Evolutionary conservation across 192 early-diverging fungal species (phyloP).

Genomic region (Coemansia sp.): DNA sequence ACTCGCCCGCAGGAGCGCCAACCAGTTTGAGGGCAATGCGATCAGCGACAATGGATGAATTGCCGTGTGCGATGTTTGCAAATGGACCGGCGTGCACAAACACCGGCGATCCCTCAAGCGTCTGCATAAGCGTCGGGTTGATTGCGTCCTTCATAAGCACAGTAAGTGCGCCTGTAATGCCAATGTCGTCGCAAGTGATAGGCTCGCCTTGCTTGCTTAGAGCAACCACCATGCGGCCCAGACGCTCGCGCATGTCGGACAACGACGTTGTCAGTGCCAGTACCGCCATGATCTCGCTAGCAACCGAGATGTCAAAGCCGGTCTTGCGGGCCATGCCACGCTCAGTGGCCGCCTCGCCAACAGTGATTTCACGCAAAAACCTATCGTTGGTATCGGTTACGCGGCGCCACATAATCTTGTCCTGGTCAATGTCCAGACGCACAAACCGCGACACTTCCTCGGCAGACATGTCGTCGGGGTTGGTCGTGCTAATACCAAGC

Average conservation of each 20-base stretch:
- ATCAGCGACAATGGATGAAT: conserved; percentile 95
- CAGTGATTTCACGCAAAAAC: conserved; percentile 86
- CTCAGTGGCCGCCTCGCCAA: conserved; percentile 87
- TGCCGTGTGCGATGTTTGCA: conserved; percentile 99
- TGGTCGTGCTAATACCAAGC: conserved; percentile 79
- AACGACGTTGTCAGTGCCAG: conserved; percentile 89
- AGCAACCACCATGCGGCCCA: conserved; percentile 95
- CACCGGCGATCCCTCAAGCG: conserved; percentile 97
- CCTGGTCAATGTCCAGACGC: conserved; percentile 92
- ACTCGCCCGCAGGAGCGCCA: conserved; percentile 63
- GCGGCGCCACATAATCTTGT: conserved; percentile 94
- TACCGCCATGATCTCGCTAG: conserved; percentile 97
- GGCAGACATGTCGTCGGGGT: conserved; percentile 74
- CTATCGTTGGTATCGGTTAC: conserved; percentile 97
- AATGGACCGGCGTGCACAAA: conserved; percentile 99
- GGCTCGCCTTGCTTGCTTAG: conserved; percentile 75
- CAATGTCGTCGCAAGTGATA: conserved; percentile 94
- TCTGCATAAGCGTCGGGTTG: conserved; percentile 99
- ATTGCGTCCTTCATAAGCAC: conserved; percentile 99
- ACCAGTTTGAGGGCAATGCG: conserved; percentile 91
- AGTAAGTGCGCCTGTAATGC: conserved; percentile 90
- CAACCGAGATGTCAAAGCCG: conserved; percentile 98
- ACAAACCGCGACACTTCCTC: conserved; percentile 81
- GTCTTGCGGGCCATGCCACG: conserved; percentile 83
- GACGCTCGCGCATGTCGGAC: conserved; percentile 86